Conservation (phyloP, 805 yeast genomes). For the Cyberlindnera euphorbiiphila region DNA sequence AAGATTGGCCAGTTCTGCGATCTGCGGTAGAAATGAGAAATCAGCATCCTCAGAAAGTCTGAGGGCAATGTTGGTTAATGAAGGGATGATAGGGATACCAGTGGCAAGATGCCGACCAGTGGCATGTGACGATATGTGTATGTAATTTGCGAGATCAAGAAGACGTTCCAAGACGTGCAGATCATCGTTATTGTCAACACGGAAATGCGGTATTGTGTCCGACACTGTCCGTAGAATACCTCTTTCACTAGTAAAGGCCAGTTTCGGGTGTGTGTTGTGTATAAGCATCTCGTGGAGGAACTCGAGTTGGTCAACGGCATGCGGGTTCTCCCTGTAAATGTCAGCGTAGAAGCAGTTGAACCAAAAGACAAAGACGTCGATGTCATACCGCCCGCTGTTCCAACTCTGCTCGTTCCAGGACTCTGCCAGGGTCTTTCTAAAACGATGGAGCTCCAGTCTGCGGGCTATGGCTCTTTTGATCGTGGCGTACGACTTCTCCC, state of each 20-base stretch:
- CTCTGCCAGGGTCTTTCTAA: constrained; percentile 23
- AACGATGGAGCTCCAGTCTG: constrained; percentile 31
- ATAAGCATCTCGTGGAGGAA: constrained; percentile 5
- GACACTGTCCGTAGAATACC: constrained; percentile 12
- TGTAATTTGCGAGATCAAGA: constrained; percentile 6
- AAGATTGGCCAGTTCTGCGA: constrained; percentile 12
- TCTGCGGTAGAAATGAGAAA: constrained; percentile 4
- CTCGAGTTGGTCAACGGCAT: constrained; percentile 8
- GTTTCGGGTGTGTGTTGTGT: not conserved
- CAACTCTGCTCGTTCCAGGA: constrained; percentile 19
- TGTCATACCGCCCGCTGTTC: not conserved
- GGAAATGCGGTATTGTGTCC: constrained; percentile 6
- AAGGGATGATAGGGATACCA: constrained; percentile 5
- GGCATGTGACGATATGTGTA: constrained; percentile 7
- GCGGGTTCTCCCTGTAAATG: constrained; percentile 15
- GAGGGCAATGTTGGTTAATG: constrained; percentile 2
- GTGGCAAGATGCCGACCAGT: not conserved
- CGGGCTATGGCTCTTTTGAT: constrained; percentile 50
- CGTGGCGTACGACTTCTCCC: constrained; percentile 43
- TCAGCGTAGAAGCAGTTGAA: constrained; percentile 32
- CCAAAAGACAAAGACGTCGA: constrained; percentile 17
- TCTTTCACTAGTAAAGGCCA: not conserved
- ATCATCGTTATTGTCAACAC: constrained; percentile 3
- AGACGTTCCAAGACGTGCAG: constrained; percentile 3
- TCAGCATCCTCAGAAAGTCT: constrained; percentile 4